Evolutionary conservation across 2,329 filamentous ascomycete genomes (phyloP).

Genomic region (Colletotrichum sp.): DNA sequence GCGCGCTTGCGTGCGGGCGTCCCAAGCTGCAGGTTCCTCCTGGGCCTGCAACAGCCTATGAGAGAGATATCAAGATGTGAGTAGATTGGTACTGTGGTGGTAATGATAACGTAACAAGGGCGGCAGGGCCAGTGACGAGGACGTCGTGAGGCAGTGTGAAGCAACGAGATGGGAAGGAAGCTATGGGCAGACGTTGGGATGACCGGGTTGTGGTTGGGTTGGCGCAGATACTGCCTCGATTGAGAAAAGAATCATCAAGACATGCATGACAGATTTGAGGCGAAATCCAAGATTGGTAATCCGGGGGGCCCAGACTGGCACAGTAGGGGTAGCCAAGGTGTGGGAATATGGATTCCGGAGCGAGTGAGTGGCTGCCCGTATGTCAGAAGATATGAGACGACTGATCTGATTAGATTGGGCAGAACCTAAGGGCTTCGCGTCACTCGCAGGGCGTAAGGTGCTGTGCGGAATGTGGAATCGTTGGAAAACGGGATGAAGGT

Average conservation of each 20-base stretch:
- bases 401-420: background rate
- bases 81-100: background rate
- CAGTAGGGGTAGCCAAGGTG: background rate
- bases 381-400: background rate
- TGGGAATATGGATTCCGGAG: background rate
- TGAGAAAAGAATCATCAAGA: slow-evolving; percentile 12
- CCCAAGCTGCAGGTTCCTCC: background rate
- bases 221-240: slow-evolving; percentile 14
- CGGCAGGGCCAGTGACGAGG: background rate
- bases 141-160: background rate
- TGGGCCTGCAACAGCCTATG: background rate
- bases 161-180: background rate
- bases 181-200: background rate
- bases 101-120: slow-evolving; percentile 8
- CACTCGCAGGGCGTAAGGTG: background rate
- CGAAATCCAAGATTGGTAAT: background rate
- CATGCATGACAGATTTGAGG: slow-evolving; percentile 12
- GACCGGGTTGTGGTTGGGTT: background rate
- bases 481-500: background rate
- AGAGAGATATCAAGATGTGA: background rate
- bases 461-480: background rate
- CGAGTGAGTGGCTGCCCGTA: background rate
- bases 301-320: background rate
- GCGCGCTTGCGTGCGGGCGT: background rate
- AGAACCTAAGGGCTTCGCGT: background rate